Conservation (phyloP, 805 yeast species). For the Teunomyces funiuensis region DNA sequence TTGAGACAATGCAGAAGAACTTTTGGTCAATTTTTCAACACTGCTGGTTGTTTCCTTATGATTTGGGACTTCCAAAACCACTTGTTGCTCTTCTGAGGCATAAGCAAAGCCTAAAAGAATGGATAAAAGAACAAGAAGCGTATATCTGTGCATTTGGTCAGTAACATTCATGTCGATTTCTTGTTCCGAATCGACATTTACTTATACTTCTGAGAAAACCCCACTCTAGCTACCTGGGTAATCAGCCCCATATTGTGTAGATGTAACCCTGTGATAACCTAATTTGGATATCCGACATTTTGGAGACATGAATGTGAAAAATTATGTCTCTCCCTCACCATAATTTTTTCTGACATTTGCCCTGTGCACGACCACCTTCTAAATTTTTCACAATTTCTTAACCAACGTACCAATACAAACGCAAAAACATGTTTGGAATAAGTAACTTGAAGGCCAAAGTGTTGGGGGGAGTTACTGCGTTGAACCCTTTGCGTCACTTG, state of each 20-base stretch:
- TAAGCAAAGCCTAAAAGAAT: neutral
- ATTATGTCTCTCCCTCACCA: too few relatives aligned
- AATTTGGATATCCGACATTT: slow-evolving; percentile 3
- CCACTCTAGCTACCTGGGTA: neutral
- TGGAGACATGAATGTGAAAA: slow-evolving; percentile 5
- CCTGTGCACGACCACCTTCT: neutral
- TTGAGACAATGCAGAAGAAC: too few relatives aligned
- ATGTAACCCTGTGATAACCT: neutral
- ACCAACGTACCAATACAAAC: neutral
- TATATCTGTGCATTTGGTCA: neutral
- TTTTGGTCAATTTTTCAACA: neutral
- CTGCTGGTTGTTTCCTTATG: neutral
- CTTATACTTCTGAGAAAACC: neutral
- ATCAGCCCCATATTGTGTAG: too few relatives aligned
- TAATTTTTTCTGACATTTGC: neutral
- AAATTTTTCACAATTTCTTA: slow-evolving; percentile 2
- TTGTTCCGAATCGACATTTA: neutral
- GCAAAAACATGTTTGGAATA: slow-evolving; percentile 4
- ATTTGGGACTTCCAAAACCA: neutral
- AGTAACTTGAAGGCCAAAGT: slow-evolving; percentile 2
- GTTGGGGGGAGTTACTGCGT: slow-evolving; percentile 4
- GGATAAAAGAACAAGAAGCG: neutral
- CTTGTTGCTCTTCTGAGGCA: neutral
- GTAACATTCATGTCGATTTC: neutral
- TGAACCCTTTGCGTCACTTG: slow-evolving; percentile 1